Conservation (phyloP, 345 rosid species). For the Dipteronia dyeriana region DNA sequence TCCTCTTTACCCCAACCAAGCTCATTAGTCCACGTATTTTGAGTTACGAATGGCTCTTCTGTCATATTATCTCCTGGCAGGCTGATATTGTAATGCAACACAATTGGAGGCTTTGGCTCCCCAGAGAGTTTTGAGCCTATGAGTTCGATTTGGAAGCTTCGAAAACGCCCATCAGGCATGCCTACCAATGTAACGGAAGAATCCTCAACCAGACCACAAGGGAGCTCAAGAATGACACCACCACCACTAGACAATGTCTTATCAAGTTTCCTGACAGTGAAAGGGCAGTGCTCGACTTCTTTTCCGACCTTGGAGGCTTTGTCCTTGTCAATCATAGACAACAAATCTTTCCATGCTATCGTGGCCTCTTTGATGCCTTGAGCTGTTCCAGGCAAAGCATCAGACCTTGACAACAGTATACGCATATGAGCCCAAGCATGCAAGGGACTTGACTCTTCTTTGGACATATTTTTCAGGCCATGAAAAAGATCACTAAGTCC, state of each 20-base stretch:
- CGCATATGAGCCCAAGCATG: slow-evolving; percentile 74
- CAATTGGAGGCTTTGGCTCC: slow-evolving; percentile 44
- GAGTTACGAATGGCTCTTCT: slow-evolving; percentile 59
- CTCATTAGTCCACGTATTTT: slow-evolving; percentile 71
- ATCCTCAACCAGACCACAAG: slow-evolving; percentile 77
- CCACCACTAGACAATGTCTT: slow-evolving; percentile 31
- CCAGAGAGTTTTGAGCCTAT: slow-evolving; percentile 46
- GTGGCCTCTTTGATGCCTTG: slow-evolving; percentile 85
- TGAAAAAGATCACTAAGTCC: slow-evolving; percentile 59
- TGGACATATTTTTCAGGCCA: slow-evolving; percentile 44
- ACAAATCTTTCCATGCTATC: slow-evolving; percentile 56
- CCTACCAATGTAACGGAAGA: slow-evolving; percentile 81
- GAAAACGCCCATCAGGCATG: slow-evolving; percentile 52
- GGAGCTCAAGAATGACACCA: slow-evolving; percentile 54
- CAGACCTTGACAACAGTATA: slow-evolving; percentile 60
- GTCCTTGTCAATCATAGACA: slow-evolving; percentile 36
- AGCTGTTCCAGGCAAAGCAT: slow-evolving; percentile 73
- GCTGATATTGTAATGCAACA: slow-evolving; percentile 67
- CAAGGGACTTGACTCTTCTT: slow-evolving; percentile 44
- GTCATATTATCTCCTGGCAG: slow-evolving; percentile 66
- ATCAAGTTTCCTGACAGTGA: slow-evolving; percentile 41
- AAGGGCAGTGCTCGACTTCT: slow-evolving; percentile 53
- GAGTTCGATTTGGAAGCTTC: slow-evolving; percentile 66
- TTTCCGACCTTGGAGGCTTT: slow-evolving; percentile 27
- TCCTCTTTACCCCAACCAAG: slow-evolving; percentile 78